Percentiles rank a stretch among this genome's conserved stretches.
Evolutionary conservation across 306 rosid species (phyloP).

Genomic region (Crotalaria pallida): DNA sequence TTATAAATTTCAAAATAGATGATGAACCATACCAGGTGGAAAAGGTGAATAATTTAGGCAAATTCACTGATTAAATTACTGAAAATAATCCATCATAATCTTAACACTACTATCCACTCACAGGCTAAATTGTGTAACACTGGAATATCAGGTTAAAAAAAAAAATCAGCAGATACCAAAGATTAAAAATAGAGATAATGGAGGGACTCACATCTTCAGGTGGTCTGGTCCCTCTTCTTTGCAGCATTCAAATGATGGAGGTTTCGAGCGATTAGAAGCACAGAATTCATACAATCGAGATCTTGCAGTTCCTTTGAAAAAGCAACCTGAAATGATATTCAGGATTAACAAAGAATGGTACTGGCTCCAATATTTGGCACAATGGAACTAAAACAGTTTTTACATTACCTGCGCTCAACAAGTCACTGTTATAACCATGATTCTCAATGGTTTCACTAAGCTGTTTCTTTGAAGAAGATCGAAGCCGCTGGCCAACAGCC

Average conservation of each 20-base stretch:
- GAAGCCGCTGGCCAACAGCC: slow-evolving; percentile 17
- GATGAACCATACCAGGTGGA: neutral
- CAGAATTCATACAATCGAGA: slow-evolving; percentile 66
- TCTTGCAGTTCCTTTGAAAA: slow-evolving; percentile 42
- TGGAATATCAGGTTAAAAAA: neutral
- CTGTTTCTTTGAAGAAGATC: slow-evolving; percentile 11
- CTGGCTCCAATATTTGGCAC: slow-evolving; percentile 9
- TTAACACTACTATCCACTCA: neutral
- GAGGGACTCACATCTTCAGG: slow-evolving; percentile 40
- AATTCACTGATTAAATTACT: neutral
- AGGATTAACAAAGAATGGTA: slow-evolving; percentile 4
- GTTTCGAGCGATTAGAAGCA: slow-evolving; percentile 56
- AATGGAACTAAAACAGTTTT: neutral
- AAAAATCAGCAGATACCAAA: neutral
- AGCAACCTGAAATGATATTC: slow-evolving; percentile 30
- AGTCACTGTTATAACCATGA: slow-evolving; percentile 24
- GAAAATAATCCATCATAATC: neutral
- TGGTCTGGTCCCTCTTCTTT: slow-evolving; percentile 82
- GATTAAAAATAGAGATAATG: neutral
- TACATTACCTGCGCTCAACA: slow-evolving; percentile 40
- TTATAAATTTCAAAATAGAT: neutral
- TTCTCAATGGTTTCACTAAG: slow-evolving; percentile 12
- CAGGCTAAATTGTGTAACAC: neutral
- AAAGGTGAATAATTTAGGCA: neutral
- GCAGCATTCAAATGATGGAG: slow-evolving; percentile 68